Evolutionary conservation across 768 basidiomycete species (phyloP).

Genomic region (Boletus subcaerulescens): DNA sequence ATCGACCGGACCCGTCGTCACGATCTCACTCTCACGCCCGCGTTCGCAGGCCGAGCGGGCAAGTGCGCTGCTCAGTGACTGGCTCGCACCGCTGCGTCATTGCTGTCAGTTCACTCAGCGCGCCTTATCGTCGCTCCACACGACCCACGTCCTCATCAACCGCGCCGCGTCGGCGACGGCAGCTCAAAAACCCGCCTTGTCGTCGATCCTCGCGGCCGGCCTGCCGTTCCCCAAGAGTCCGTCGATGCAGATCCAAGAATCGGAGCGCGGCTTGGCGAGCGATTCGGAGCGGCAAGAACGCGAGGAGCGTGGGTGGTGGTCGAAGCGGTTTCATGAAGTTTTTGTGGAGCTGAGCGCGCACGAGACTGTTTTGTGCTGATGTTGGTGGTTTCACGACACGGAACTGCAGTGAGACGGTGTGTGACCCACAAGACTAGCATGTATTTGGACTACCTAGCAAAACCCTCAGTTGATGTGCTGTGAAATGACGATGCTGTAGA

Average conservation of each 20-base stretch:
- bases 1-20: conserved; percentile 31
- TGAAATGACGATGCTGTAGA: conserved; percentile 6
- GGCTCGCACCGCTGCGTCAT: conserved; percentile 54
- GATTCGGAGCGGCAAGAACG: conserved; percentile 45
- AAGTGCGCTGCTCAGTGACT: conserved; percentile 10
- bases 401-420: too few relatives aligned
- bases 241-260: conserved; percentile 51
- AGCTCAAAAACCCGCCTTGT: conserved; percentile 34
- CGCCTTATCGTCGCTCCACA: conserved; percentile 36
- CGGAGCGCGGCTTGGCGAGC: conserved; percentile 26
- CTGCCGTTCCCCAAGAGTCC: conserved; percentile 71
- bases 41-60: neutral
- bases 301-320: conserved; percentile 77
- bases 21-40: conserved; percentile 35
- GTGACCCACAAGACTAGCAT: neutral
- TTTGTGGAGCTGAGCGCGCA: conserved; percentile 49
- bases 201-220: conserved; percentile 40
- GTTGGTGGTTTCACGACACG: too few relatives aligned
- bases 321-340: conserved; percentile 60
- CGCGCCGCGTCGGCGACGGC: conserved; percentile 28
- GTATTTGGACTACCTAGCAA: neutral
- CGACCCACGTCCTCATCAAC: conserved; percentile 25
- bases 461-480: neutral
- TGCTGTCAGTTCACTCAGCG: conserved; percentile 49
- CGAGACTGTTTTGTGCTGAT: conserved; percentile 1